phyloP scores from a whole-genome alignment of 2,329 filamentous ascomycete species.

The Aureobasidium sp. region DNA sequence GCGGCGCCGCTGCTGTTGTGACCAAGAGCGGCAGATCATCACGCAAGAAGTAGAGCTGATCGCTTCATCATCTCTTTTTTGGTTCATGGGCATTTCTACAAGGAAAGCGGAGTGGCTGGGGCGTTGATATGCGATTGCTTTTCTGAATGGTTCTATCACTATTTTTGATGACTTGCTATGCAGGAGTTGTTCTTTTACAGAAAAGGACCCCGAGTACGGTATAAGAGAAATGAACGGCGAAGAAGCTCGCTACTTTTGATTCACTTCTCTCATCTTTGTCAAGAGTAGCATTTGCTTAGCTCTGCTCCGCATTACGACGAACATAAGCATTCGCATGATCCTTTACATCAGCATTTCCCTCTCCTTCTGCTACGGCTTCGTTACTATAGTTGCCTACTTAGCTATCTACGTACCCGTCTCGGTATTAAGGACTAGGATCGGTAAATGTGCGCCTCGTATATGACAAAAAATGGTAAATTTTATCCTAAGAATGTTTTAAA shows the following conservation, averaged over 20 bases:
- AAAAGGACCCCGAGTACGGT: not conserved
- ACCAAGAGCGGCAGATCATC: slow-evolving; percentile 8
- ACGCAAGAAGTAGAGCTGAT: slow-evolving; percentile 8
- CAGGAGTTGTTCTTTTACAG: not conserved
- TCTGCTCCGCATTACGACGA: slow-evolving; percentile 35
- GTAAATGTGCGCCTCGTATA: too few relatives aligned
- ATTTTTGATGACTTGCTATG: slow-evolving; percentile 5
- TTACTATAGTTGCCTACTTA: too few relatives aligned
- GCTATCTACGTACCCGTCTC: too few relatives aligned
- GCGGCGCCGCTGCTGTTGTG: slow-evolving; percentile 23
- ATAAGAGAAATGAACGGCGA: not conserved
- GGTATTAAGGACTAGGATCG: too few relatives aligned
- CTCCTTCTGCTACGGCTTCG: too few relatives aligned
- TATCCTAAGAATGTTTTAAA: too few relatives aligned
- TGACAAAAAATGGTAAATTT: too few relatives aligned
- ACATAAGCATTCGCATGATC: too few relatives aligned
- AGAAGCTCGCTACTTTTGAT: not conserved
- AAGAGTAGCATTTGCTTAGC: slow-evolving; percentile 43
- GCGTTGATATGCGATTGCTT: not conserved
- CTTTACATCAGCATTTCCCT: too few relatives aligned
- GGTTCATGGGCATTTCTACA: not conserved
- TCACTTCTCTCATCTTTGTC: slow-evolving; percentile 35
- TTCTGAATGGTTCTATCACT: not conserved
- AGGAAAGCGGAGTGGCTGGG: not conserved
- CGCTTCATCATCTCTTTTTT: not conserved